A percentile compares a stretch with the other conserved stretches of the same genome.
These are phyloP conservation scores for Xanthoparmelia taractica DNA, from an alignment of 495 filamentous ascomycete species.

Conservation along the genomic window DNA sequence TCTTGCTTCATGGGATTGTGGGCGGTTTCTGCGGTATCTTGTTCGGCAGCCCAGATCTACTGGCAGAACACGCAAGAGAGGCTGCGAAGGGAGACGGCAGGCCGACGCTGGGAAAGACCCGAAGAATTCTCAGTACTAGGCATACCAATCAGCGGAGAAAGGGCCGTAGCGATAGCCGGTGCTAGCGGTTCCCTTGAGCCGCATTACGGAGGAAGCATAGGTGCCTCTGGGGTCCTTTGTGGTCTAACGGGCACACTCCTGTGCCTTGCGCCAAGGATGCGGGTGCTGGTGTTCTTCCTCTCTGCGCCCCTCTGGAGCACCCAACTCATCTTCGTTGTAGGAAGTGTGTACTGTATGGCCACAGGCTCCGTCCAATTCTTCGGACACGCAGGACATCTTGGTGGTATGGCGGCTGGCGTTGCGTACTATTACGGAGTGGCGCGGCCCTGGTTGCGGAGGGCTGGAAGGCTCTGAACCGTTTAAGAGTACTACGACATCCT, in stretches of 20 bases:
- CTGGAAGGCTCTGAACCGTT: neutral
- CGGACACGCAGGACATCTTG: slow-evolving; percentile 20
- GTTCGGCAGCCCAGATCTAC: neutral
- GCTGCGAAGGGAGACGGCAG: neutral
- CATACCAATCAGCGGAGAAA: neutral
- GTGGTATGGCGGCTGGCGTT: slow-evolving; percentile 13
- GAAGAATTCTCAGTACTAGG: neutral
- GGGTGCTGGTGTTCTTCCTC: neutral
- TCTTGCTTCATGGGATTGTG: slow-evolving; percentile 5
- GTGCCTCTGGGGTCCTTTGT: neutral
- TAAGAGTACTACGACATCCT: neutral
- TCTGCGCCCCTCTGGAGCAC: neutral
- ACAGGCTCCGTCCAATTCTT: neutral
- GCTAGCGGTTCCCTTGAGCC: neutral
- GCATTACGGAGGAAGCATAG: neutral
- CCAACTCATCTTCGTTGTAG: neutral
- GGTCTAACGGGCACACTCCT: neutral
- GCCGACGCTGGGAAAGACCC: neutral
- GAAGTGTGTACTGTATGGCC: slow-evolving; percentile 4
- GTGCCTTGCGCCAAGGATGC: neutral
- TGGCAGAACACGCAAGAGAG: neutral
- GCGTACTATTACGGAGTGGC: neutral
- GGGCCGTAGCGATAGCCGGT: neutral
- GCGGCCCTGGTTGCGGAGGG: neutral
- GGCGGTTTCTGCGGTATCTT: neutral